Conservation (phyloP, 805 yeast species). For the Candida gorgasii region DNA sequence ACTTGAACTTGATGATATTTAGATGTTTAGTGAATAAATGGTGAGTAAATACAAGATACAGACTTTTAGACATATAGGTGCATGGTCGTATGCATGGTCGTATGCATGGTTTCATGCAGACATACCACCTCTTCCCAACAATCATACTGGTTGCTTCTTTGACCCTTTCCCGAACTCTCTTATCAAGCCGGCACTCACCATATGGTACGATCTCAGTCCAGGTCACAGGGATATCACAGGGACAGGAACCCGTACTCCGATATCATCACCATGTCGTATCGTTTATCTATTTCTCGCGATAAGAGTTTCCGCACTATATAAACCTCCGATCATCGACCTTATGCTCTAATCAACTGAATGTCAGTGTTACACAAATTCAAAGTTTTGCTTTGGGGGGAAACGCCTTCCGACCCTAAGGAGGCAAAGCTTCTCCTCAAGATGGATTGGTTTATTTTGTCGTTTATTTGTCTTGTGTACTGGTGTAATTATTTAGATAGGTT, state of each 20-base stretch:
- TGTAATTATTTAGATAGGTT: constrained; percentile 57
- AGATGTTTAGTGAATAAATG: too few relatives aligned
- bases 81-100: too few relatives aligned
- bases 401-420: constrained; percentile 32
- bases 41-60: too few relatives aligned
- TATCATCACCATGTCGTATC: background rate
- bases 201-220: background rate
- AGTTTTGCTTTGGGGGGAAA: constrained; percentile 31
- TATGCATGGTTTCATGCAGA: too few relatives aligned
- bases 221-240: background rate
- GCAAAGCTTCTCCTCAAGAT: constrained; percentile 33
- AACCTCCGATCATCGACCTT: background rate
- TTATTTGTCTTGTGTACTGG: constrained; percentile 43
- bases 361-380: constrained; percentile 10
- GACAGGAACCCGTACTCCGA: background rate
- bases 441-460: constrained; percentile 44
- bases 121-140: too few relatives aligned
- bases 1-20: constrained; percentile 7
- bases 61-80: too few relatives aligned
- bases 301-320: constrained; percentile 1
- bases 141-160: too few relatives aligned
- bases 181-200: too few relatives aligned
- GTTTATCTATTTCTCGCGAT: background rate
- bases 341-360: too few relatives aligned
- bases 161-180: too few relatives aligned